Conservation (phyloP, 2,329 filamentous ascomycete genomes). For the Penicillium palitans region DNA sequence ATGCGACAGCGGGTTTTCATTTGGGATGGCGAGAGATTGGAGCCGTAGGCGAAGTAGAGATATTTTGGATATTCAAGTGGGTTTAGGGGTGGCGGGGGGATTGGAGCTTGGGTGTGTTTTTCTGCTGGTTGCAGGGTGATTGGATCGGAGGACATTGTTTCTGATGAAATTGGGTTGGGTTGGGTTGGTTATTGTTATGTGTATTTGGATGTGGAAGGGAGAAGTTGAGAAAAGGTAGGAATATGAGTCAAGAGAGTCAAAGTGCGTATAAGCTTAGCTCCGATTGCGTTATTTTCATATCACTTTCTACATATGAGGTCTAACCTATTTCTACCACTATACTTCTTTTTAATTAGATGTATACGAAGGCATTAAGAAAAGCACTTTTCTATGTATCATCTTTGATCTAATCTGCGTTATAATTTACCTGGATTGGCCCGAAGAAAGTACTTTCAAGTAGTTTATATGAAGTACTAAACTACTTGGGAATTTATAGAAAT, state of each 20-base stretch:
- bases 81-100: constrained; percentile 21
- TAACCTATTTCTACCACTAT: not conserved
- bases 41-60: constrained; percentile 48
- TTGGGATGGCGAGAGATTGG: constrained; percentile 45
- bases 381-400: no score
- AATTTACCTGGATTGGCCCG: no score
- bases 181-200: not conserved
- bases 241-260: not conserved
- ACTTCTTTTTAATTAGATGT: not conserved
- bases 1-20: constrained; percentile 41
- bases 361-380: no score
- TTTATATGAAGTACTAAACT: no score
- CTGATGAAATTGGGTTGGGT: not conserved
- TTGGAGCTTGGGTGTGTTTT: not conserved
- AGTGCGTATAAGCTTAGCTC: not conserved
- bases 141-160: not conserved
- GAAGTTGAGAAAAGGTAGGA: not conserved
- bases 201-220: not conserved
- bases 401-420: no score
- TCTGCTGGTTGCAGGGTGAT: not conserved
- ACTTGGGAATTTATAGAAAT: no score
- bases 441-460: no score
- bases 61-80: constrained; percentile 21
- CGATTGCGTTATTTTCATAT: not conserved
- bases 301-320: not conserved